A percentile compares a stretch with the other conserved stretches of the same genome.
Evolutionary conservation across 2,329 filamentous ascomycete genomes (phyloP).

Genomic region (Fusarium ramigenum): DNA sequence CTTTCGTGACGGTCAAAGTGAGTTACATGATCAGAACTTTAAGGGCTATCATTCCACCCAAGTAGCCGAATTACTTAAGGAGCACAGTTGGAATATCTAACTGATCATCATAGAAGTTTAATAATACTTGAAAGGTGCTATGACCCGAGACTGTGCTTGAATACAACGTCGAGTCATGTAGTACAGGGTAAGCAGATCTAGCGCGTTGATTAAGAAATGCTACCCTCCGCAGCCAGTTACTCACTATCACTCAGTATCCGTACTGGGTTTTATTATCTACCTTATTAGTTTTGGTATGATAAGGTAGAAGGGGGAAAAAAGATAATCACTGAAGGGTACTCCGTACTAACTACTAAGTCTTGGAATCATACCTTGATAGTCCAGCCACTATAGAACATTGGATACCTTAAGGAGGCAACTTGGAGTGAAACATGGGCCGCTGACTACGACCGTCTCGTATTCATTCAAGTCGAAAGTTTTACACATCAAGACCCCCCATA

Average conservation of each 20-base stretch:
- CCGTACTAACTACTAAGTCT: neutral
- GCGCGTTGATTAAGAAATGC: neutral
- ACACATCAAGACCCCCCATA: neutral
- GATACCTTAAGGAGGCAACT: neutral
- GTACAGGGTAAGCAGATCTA: neutral
- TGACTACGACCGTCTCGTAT: neutral
- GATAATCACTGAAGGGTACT: neutral
- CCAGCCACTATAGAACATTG: neutral
- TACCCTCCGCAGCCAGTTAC: neutral
- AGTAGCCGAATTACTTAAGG: neutral
- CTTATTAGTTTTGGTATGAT: neutral
- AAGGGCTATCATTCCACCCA: neutral
- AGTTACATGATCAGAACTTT: neutral
- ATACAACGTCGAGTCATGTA: neutral
- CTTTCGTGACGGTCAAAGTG: neutral
- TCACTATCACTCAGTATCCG: neutral
- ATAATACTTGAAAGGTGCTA: neutral
- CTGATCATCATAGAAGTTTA: neutral
- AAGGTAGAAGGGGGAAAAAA: too few relatives aligned
- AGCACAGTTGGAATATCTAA: too few relatives aligned
- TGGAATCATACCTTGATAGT: constrained; percentile 7
- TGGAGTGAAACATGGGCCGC: neutral
- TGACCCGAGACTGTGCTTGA: neutral
- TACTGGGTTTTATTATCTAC: neutral
- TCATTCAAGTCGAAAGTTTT: neutral